These are phyloP conservation scores for Neurospora discreta DNA, from an alignment of 495 filamentous ascomycete genomes.

Conservation along the genomic window DNA sequence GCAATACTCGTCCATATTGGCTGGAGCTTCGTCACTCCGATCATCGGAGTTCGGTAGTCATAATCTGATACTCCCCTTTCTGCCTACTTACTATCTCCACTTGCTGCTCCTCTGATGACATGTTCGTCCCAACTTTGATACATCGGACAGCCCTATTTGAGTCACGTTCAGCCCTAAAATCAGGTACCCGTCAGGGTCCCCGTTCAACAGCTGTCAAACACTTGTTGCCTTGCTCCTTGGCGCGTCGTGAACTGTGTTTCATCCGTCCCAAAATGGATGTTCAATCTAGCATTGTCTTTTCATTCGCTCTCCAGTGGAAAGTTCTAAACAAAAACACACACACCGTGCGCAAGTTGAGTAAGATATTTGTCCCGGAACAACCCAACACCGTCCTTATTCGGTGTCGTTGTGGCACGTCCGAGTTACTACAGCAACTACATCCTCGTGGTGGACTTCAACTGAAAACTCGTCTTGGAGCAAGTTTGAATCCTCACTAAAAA, in stretches of 20 bases:
- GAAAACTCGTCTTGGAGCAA: background rate
- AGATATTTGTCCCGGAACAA: background rate
- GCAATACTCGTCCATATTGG: background rate
- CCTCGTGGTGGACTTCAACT: background rate
- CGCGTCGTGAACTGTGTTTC: background rate
- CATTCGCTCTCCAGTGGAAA: background rate
- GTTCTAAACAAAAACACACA: background rate
- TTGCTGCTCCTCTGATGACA: background rate
- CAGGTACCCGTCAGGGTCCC: background rate
- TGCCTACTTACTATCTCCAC: background rate
- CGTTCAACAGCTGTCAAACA: background rate
- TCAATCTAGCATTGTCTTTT: background rate
- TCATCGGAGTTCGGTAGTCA: background rate
- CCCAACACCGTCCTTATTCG: background rate
- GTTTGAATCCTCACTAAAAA: background rate
- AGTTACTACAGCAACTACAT: background rate
- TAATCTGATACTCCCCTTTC: background rate
- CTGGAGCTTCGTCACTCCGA: background rate
- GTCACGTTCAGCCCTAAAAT: background rate
- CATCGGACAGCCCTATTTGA: background rate
- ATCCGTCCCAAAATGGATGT: background rate
- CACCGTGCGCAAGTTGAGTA: background rate
- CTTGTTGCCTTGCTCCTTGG: background rate
- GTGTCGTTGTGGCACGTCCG: fast-evolving
- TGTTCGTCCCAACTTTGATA: background rate